Evolutionary conservation across 2,329 filamentous ascomycete genomes (phyloP).

Genomic region (Paecilomyces niveus): DNA sequence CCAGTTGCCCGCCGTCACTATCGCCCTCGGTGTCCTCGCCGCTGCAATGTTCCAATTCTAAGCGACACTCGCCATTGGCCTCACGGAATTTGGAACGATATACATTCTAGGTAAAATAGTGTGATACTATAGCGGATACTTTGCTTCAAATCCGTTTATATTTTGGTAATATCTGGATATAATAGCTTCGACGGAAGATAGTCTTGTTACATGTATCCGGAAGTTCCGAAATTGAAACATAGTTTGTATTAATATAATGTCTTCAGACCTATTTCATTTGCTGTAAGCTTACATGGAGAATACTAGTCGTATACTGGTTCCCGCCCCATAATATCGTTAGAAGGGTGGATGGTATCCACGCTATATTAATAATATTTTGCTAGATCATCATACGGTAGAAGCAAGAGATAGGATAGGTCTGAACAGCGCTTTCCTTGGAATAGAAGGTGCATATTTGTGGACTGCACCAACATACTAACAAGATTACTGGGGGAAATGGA

Average conservation of each 20-base stretch:
- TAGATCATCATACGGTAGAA: no score
- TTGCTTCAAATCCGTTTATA: background rate
- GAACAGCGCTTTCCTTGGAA: no score
- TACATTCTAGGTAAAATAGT: background rate
- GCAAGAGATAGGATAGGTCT: no score
- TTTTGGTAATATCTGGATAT: background rate
- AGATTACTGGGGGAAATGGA: no score
- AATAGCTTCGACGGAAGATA: background rate
- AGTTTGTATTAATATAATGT: background rate
- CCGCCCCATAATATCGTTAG: no score
- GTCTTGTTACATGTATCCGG: background rate
- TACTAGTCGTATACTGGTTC: no score
- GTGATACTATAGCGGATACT: background rate
- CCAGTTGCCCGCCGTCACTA: constrained; percentile 14
- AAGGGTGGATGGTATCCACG: no score
- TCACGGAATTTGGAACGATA: background rate
- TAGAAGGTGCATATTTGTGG: no score
- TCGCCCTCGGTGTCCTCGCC: constrained; percentile 14
- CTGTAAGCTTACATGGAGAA: no score
- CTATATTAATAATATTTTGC: no score
- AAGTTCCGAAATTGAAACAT: background rate
- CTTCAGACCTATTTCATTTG: no score
- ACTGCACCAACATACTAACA: no score
- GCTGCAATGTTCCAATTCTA: constrained; percentile 17
- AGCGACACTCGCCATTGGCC: background rate